Base-by-base conservation (phyloP, 768 basidiomycete species). In the Leccinellum luteum region DNA sequence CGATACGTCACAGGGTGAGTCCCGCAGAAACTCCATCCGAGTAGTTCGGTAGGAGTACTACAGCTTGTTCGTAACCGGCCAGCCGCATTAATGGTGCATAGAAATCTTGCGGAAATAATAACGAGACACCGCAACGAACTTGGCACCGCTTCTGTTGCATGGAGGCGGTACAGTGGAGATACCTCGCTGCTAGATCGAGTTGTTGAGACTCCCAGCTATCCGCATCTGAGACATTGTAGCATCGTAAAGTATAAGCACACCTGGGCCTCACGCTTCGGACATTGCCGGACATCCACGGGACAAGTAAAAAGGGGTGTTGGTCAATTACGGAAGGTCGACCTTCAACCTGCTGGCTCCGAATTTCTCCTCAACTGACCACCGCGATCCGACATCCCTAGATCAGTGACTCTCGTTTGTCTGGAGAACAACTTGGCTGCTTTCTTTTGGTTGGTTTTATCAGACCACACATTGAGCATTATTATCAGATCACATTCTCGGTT, bases 251-350 rank as follows among this genome's bases (percentile, higher is more conserved):
- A 8, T 17, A 8, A 35, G 48, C 3, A 48, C n/a, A 25, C 4
- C 25, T n/a, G n/a, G n/a, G n/a, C n/a, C n/a, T n/a, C n/a, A n/a
- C n/a, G n/a, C 28, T 17, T n/a, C 59, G 61, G 61, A 52, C 34
- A 23, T 50, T 64, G 35, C 61, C 61, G 61, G 51, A 17, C 23
- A 4, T 0, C 17, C 32, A 10, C 19, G 6, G 4, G 6, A 28
- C 19, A 21, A 19, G 25, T 59, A 25, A 58, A 58, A 63, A 58
- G 64, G 64, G 61, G 64, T 19, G 14, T 31, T 62, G 54, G 41
- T 35, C 34, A n/a, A 52, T 63, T 65, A 49, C 54, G 61, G 58
- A 56, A 59, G 47, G 31, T 25, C 19, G 15, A 21, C 30, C 23
- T 32, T 4, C n/a, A 35, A 55, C 56, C 52, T 62, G 32, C 50